Conservation (phyloP, 352 stramenopile species). For the Pythium insidiosum region DNA sequence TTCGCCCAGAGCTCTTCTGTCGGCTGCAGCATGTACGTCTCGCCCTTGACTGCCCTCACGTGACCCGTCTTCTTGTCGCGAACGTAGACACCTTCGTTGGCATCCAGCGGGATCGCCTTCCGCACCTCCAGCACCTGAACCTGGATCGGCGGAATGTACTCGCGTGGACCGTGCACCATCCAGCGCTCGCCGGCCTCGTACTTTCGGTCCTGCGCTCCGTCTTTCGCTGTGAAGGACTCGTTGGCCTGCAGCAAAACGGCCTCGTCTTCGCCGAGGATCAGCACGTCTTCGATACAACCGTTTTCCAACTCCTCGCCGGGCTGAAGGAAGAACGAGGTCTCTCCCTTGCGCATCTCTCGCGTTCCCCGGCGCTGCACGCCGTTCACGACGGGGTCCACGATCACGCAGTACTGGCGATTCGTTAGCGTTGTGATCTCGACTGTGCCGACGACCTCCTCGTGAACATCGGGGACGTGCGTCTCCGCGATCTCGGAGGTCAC, state of each 20-base stretch:
- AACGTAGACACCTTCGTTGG: conserved; percentile 78
- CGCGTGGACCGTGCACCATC: conserved; percentile 73
- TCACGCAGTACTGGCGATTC: conserved; percentile 78
- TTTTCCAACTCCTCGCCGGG: conserved; percentile 57
- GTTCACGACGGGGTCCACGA: conserved; percentile 59
- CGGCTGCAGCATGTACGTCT: conserved; percentile 79
- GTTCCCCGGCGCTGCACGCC: conserved; percentile 64
- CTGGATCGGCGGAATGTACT: conserved; percentile 75
- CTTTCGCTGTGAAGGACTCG: conserved; percentile 50
- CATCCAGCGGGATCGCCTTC: conserved; percentile 65
- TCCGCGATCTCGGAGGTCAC: conserved; percentile 63
- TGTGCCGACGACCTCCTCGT: conserved; percentile 58
- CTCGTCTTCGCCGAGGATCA: conserved; percentile 66
- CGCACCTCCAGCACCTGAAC: conserved; percentile 73
- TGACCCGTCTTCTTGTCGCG: conserved; percentile 70
- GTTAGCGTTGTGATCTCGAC: conserved; percentile 61
- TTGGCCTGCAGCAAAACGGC: conserved; percentile 69
- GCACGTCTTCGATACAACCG: conserved; percentile 49
- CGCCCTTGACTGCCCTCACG: conserved; percentile 58
- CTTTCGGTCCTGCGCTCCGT: conserved; percentile 22
- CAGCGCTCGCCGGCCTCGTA: conserved; percentile 63
- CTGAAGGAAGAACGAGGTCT: conserved; percentile 66
- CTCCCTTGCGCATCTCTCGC: conserved; percentile 60
- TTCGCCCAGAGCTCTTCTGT: conserved; percentile 75
- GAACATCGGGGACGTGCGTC: conserved; percentile 70